Base-by-base conservation (phyloP, 495 filamentous ascomycete species). In the Trichoderma gamsii region DNA sequence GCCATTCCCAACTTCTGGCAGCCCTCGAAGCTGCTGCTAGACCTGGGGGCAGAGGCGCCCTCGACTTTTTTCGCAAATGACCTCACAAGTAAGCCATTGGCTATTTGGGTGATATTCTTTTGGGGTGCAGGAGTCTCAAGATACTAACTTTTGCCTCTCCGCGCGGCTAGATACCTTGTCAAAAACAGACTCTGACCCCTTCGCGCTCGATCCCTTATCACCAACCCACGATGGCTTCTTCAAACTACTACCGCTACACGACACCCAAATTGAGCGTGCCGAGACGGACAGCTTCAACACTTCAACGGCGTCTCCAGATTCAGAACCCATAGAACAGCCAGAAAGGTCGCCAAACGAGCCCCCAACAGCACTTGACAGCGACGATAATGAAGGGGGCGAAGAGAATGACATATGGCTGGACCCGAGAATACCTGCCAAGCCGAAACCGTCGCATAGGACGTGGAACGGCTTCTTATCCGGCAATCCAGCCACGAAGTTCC, bases 391-490 rank as follows among this genome's bases (percentile, higher is more conserved):
- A 61, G n/a, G 13, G 21, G 43, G 41, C 21, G 32, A 21, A 18
- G 72, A 68, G 35, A 75, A 84, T 1, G 84, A 89, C 63, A 72
- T 89, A 29, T 93, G 90, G 89, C 73, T 82, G 64, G 15, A 75
- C 66, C 70, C 73, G 16, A 73, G 78, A 1, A 72, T 76, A 7
- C 18, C 67, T 71, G 52, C 68, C 15, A 72, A 74, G 27, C 73
- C 71, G 56, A 68, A 75, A 32, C 74, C 79, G 35, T 79, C 82
- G 63, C 84, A 84, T 69, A 87, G 80, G 70, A 90, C 86, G 27
- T 97, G 92, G 93, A 91, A 96, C 67, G 82, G 72, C 3, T 93
- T 90, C 73, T 77, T 83, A 12, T 69, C 84, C 51, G 72, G 71
- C 13, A 71, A 76, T 51, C 66, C 70, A 67, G 71, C 71, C 18